phyloP scores from a whole-genome alignment of 768 basidiomycete genomes.

The Russula vinacea region DNA sequence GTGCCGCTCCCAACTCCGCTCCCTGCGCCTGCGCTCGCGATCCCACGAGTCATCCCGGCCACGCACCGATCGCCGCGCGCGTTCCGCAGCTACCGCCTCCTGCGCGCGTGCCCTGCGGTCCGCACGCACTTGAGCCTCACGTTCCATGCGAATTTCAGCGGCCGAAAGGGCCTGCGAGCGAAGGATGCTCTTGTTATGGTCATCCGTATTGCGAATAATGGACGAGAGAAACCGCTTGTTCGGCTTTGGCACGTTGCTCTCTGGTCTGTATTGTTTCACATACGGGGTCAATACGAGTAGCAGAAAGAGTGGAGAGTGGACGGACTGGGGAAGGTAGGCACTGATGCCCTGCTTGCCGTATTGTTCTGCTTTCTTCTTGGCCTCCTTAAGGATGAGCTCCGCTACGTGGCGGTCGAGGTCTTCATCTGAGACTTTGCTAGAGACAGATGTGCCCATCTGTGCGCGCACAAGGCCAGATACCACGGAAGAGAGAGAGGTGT shows the following conservation, averaged over 20 bases:
- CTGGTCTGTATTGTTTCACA: slow-evolving; percentile 44
- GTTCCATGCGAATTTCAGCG: slow-evolving; percentile 64
- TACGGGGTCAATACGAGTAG: background rate
- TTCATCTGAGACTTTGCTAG: slow-evolving; percentile 62
- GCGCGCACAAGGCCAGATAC: slow-evolving; percentile 78
- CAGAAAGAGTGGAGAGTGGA: slow-evolving; percentile 8
- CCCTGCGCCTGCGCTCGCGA: slow-evolving; percentile 47
- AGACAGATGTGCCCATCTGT: slow-evolving; percentile 65
- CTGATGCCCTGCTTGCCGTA: slow-evolving; percentile 75
- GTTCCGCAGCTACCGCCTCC: slow-evolving; percentile 71
- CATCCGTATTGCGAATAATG: slow-evolving; percentile 91
- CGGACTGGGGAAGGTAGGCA: slow-evolving; percentile 68
- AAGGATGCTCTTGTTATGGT: slow-evolving; percentile 86
- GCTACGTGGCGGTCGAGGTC: slow-evolving; percentile 92
- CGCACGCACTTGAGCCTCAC: slow-evolving; percentile 60
- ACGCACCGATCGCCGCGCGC: slow-evolving; percentile 43
- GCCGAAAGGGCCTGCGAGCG: slow-evolving; percentile 70
- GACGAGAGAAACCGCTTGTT: slow-evolving; percentile 81
- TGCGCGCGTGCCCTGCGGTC: slow-evolving; percentile 66
- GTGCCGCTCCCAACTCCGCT: slow-evolving; percentile 51
- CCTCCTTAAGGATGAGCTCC: slow-evolving; percentile 87
- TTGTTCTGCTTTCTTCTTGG: slow-evolving; percentile 82
- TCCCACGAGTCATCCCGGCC: slow-evolving; percentile 45
- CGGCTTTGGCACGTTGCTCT: slow-evolving; percentile 70
- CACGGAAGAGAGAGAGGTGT: slow-evolving; percentile 73